These are phyloP conservation scores for Podila epigama DNA, from an alignment of 192 early-diverging fungal species.

Conservation along the genomic window DNA sequence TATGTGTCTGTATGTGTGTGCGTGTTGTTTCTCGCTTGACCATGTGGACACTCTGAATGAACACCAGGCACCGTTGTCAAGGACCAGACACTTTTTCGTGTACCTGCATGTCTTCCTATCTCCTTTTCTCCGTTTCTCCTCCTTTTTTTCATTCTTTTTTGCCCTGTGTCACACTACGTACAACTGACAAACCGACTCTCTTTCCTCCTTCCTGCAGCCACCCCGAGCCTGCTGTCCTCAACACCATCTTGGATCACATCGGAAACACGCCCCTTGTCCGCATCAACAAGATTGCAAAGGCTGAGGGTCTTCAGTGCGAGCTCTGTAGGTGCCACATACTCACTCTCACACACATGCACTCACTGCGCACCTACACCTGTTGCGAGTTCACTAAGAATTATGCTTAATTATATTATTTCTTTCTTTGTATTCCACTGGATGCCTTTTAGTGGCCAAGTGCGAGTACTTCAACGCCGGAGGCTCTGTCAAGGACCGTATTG, in stretches of 20 bases:
- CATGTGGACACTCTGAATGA: no score
- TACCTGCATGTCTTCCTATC: background rate
- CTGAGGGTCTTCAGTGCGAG: constrained; percentile 94
- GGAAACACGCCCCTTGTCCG: constrained; percentile 97
- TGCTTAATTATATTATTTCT: constrained; percentile 1
- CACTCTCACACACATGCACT: no score
- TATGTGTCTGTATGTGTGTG: background rate
- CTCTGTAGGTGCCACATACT: constrained; percentile 74
- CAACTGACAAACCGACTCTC: background rate
- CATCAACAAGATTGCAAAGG: constrained; percentile 86
- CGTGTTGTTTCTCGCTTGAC: no score
- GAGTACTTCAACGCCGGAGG: constrained; percentile 99
- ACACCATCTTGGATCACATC: constrained; percentile 93
- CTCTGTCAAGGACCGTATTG: constrained; percentile 99
- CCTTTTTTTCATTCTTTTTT: background rate
- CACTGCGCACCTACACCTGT: no score
- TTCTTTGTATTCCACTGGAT: no score
- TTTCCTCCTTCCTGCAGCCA: constrained; percentile 18
- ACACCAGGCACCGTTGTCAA: no score
- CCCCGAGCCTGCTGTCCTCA: constrained; percentile 81
- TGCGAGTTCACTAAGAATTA: no score
- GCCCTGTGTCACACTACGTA: background rate
- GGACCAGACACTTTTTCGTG: no score
- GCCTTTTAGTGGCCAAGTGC: constrained; percentile 89
- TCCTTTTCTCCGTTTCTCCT: constrained; percentile 1